Conservation (phyloP, 805 yeast species). For the Isabelozyma rhagii region DNA sequence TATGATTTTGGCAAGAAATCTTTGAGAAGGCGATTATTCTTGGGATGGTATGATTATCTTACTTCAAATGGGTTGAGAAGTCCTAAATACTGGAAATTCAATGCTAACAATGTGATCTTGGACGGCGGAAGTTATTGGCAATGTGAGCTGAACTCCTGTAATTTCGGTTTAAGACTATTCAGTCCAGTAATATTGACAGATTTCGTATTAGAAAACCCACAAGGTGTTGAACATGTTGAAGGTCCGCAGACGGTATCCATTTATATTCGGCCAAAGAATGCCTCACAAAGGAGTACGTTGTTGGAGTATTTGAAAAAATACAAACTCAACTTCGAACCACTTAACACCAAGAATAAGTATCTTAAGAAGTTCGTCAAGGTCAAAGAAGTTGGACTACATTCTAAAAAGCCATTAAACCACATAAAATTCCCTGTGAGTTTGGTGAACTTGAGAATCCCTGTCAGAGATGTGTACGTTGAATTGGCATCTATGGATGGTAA, state of each 20-base stretch:
- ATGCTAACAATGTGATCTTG: conserved; percentile 37
- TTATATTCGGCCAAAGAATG: conserved; percentile 27
- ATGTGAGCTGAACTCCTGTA: conserved; percentile 25
- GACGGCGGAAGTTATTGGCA: conserved; percentile 35
- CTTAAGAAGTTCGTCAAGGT: conserved; percentile 29
- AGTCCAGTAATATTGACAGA: conserved; percentile 34
- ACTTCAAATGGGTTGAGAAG: conserved; percentile 17
- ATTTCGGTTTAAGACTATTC: conserved; percentile 34
- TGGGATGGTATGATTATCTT: conserved; percentile 41
- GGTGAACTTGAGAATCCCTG: conserved; percentile 28
- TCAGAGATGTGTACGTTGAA: conserved; percentile 31
- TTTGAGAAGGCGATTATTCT: conserved; percentile 21
- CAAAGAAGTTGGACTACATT: conserved; percentile 15
- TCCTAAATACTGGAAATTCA: conserved; percentile 23
- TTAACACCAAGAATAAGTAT: conserved; percentile 17
- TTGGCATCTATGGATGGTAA: conserved; percentile 9
- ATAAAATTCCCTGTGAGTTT: conserved; percentile 31
- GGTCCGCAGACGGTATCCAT: conserved; percentile 19
- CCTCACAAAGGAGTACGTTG: conserved; percentile 13
- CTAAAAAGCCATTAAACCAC: conserved; percentile 17
- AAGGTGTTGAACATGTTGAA: conserved; percentile 1
- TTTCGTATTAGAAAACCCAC: conserved; percentile 20
- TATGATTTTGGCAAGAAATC: conserved; percentile 15
- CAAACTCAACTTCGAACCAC: conserved; percentile 5
- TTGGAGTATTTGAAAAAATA: conserved; percentile 14